These are phyloP conservation scores for Diaporthe citri DNA, from an alignment of 2,329 filamentous ascomycete genomes.

Conservation along the genomic window DNA sequence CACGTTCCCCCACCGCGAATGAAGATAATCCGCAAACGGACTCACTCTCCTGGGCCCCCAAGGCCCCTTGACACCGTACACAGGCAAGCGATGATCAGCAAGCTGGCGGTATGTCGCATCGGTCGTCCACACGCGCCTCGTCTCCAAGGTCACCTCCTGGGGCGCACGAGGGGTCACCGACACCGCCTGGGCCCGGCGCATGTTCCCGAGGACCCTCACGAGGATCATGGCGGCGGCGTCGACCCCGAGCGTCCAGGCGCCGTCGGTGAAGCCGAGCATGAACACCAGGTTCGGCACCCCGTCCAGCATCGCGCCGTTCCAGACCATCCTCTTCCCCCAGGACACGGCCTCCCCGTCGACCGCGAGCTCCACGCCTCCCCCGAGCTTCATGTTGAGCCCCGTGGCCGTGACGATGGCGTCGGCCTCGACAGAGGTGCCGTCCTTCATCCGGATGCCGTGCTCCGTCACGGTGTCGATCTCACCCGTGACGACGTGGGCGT, in stretches of 20 bases:
- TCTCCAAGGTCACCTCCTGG: background rate
- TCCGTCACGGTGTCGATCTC: conserved; percentile 59
- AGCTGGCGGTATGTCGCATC: conserved; percentile 2
- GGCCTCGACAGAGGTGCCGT: conserved; percentile 60
- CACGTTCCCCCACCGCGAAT: conserved; percentile 13
- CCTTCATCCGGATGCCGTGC: conserved; percentile 57
- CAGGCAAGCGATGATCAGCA: background rate
- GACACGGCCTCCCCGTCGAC: conserved; percentile 27
- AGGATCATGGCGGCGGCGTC: conserved; percentile 53
- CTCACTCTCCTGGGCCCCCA: background rate
- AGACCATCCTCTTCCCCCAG: conserved; percentile 47
- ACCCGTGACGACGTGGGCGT: conserved; percentile 58
- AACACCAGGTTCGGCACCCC: conserved; percentile 72
- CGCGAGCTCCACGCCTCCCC: conserved; percentile 20
- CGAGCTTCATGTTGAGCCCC: conserved; percentile 51
- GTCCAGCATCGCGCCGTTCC: conserved; percentile 73
- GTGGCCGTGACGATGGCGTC: conserved; percentile 77
- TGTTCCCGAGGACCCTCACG: background rate
- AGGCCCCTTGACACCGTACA: background rate
- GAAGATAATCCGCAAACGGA: background rate
- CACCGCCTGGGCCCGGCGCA: background rate
- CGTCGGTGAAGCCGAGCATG: conserved; percentile 71
- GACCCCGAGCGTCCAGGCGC: conserved; percentile 72
- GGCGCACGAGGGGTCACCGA: conserved; percentile 1
- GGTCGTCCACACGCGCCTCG: background rate